Percentiles rank a stretch among this genome's conserved stretches.
These are phyloP conservation scores for Auricularia sp. DNA, from an alignment of 768 basidiomycete species.

Conservation along the genomic window DNA sequence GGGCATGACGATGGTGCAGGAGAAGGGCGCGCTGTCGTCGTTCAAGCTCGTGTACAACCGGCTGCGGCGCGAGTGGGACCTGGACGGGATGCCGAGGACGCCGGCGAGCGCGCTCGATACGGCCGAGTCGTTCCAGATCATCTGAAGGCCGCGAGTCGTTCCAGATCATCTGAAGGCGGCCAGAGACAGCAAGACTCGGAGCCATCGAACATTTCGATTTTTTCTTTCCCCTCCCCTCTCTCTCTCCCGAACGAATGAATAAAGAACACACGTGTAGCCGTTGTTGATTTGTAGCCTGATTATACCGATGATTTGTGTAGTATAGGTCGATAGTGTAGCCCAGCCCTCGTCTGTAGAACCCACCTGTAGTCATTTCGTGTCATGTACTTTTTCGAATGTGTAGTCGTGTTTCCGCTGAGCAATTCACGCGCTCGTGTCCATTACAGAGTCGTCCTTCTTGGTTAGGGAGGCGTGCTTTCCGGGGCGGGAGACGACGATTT, in stretches of 20 bases:
- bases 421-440: background rate
- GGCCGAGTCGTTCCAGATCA: background rate
- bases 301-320: background rate
- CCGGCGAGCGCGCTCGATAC: background rate
- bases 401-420: background rate
- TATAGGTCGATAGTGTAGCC: too few species aligned
- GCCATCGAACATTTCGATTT: background rate
- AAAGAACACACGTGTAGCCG: background rate
- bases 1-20: slow-evolving; percentile 58
- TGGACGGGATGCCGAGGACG: slow-evolving; percentile 27
- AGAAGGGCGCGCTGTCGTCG: slow-evolving; percentile 77
- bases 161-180: background rate
- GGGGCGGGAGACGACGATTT: background rate
- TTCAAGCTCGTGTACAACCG: slow-evolving; percentile 67
- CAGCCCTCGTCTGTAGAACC: background rate
- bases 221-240: background rate
- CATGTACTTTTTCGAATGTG: background rate
- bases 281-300: slow-evolving; percentile 1
- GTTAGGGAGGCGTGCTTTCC: background rate
- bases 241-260: background rate
- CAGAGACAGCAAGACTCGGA: background rate
- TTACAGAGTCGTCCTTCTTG: background rate
- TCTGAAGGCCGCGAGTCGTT: background rate
- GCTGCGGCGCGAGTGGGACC: slow-evolving; percentile 59
- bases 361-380: background rate